Percentiles rank a stretch among this genome's conserved stretches.
phyloP scores from a whole-genome alignment of 2,329 filamentous ascomycete genomes.

The Cladosporium colombiae region DNA sequence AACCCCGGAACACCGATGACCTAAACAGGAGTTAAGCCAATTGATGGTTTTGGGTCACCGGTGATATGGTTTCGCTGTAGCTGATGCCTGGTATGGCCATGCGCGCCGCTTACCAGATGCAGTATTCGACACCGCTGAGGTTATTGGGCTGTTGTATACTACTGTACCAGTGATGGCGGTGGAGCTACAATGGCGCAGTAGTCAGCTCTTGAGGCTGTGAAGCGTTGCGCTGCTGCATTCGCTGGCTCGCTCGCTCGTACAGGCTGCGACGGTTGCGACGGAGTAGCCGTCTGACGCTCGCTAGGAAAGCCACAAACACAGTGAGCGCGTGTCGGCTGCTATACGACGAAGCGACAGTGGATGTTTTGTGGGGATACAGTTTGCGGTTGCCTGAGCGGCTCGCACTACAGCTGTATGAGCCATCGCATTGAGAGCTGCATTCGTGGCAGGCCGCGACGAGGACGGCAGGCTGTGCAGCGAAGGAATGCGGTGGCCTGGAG shows the following conservation, averaged over 20 bases:
- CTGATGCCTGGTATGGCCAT: constrained; percentile 9
- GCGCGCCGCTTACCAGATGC: constrained; percentile 8
- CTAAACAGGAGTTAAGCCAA: background rate
- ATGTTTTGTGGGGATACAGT: constrained; percentile 10
- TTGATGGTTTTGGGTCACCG: constrained; percentile 9
- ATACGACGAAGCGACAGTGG: constrained; percentile 11
- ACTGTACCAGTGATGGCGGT: constrained; percentile 5
- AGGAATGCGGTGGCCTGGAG: constrained; percentile 21
- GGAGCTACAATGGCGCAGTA: constrained; percentile 6
- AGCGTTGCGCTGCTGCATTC: background rate
- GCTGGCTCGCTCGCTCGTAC: constrained; percentile 10
- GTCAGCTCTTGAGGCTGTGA: constrained; percentile 18
- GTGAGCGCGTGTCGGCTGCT: background rate
- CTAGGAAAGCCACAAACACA: constrained; percentile 2
- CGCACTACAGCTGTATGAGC: background rate
- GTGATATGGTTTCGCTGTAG: constrained; percentile 8
- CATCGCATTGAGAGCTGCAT: constrained; percentile 13
- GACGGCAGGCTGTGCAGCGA: constrained; percentile 17
- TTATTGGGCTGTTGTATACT: background rate
- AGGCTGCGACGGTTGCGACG: constrained; percentile 6
- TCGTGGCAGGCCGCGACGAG: constrained; percentile 6
- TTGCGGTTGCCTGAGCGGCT: constrained; percentile 17
- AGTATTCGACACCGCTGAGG: constrained; percentile 12
- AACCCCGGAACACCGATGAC: constrained; percentile 14
- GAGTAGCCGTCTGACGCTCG: constrained; percentile 11